Evolutionary conservation across 805 yeast species (phyloP), one percentile per base, ranked within the genome.

Genomic region (Candida verbasci): DNA sequence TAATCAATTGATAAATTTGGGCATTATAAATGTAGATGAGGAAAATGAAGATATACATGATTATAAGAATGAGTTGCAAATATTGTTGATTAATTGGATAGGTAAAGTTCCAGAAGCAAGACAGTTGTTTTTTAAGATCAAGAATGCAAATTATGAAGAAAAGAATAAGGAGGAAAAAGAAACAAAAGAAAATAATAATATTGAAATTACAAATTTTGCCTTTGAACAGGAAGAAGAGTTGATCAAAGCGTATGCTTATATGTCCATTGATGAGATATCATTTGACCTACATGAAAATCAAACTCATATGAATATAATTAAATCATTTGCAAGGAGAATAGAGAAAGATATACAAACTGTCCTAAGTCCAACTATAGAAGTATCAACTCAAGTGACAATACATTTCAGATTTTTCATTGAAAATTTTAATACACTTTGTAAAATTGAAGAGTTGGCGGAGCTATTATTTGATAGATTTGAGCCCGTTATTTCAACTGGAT

Each of bases 31-130:
- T 24, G 52, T 76, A 15, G 60, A 61, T 23, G 65, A 67, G 29
- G 38, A 44, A 11, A 49, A 44, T 3, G 64, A 60, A 32, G 56
- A 52, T 18, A 56, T 58, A 23, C 65, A 72, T 10, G 84, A 80
- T 43, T 80, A 76, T 49, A 60, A 69, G 7, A 68, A 76, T 37
- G 86, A 80, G 45, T 52, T 82, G 16, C 82, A 79, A 46, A 69
- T 76, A 7, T 58, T 82, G 24, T 56, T 82, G 33, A 67, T 82
- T 43, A 74, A 72, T 38, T 81, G 86, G 86, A 73, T 82, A 24
- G 80, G 82, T 4, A 62, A 53, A 39, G 38, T 78, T 0, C 80
- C 82, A 0, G 85, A 78, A 35, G 87, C 88, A 0, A 66, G 80
- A 42, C 72, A 69, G 29, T 48, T 82, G 4, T 81, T 74, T 45